Evolutionary conservation across 176 grass and related monocot genomes (phyloP).

Genomic region (Tillandsia fasciculata): DNA sequence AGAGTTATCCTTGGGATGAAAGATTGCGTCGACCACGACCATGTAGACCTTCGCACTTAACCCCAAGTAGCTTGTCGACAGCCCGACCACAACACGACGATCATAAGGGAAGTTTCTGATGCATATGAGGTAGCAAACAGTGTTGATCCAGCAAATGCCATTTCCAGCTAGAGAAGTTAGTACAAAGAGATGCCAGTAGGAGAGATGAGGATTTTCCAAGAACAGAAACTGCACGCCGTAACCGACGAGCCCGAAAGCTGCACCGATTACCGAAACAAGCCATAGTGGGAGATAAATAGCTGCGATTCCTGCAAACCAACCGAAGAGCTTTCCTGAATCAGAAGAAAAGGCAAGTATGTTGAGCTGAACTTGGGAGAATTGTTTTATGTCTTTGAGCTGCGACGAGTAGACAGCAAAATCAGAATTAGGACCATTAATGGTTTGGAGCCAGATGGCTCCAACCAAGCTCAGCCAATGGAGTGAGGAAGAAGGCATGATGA

Average conservation of each 20-base stretch:
- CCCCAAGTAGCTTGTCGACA: constrained; percentile 80
- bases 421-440: constrained; percentile 80
- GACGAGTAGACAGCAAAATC: constrained; percentile 96
- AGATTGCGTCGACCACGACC: constrained; percentile 35
- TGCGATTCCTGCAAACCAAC: constrained; percentile 75
- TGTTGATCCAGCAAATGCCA: constrained; percentile 99
- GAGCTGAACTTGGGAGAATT: constrained; percentile 75
- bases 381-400: constrained; percentile 66
- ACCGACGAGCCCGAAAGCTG: constrained; percentile 52
- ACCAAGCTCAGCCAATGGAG: constrained; percentile 78
- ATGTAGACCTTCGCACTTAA: constrained; percentile 91
- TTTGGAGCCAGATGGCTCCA: constrained; percentile 86
- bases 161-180: constrained; percentile 84
- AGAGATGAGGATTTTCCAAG: constrained; percentile 31
- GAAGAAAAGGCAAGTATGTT: constrained; percentile 91
- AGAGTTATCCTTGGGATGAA: not conserved
- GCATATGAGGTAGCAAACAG: constrained; percentile 85
- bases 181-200: constrained; percentile 72
- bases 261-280: constrained; percentile 51
- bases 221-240: constrained; percentile 88
- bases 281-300: constrained; percentile 60
- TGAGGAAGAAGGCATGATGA: constrained; percentile 36
- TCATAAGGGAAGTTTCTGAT: constrained; percentile 74
- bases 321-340: constrained; percentile 84
- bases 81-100: constrained; percentile 62